phyloP scores from a whole-genome alignment of 1,139 yeast genomes.

The Candida sp. region DNA sequence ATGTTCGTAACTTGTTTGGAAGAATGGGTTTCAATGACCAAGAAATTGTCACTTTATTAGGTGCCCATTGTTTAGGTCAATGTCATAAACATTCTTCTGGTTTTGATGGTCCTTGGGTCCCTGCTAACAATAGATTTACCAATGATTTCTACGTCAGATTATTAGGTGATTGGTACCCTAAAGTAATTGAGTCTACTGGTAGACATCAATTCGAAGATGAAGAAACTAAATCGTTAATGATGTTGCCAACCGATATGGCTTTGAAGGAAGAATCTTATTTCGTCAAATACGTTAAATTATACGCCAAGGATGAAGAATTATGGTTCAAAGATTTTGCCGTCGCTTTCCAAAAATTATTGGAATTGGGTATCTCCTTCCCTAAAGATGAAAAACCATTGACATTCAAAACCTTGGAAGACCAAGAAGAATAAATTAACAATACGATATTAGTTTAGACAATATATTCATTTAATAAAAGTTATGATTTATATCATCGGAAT shows the following conservation, averaged over 20 bases:
- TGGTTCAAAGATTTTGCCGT: constrained; percentile 72
- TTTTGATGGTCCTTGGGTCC: constrained; percentile 95
- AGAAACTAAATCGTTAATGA: constrained; percentile 75
- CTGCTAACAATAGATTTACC: constrained; percentile 78
- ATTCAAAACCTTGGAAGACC: constrained; percentile 75
- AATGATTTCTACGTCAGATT: constrained; percentile 78
- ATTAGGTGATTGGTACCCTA: constrained; percentile 73
- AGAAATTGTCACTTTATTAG: constrained; percentile 83
- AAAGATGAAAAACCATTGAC: constrained; percentile 39
- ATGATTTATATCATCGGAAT: no score
- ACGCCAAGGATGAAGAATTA: constrained; percentile 66
- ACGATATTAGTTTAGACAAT: no score
- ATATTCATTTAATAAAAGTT: no score
- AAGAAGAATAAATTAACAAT: constrained; percentile 16
- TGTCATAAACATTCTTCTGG: constrained; percentile 72
- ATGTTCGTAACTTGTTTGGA: constrained; percentile 61
- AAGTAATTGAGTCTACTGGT: constrained; percentile 59
- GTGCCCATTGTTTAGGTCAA: constrained; percentile 84
- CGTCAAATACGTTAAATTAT: constrained; percentile 61
- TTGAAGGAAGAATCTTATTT: constrained; percentile 65
- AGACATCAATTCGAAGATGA: constrained; percentile 75
- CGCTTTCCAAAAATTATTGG: constrained; percentile 69
- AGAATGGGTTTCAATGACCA: constrained; percentile 79
- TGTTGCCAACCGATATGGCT: constrained; percentile 85
- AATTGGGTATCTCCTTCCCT: constrained; percentile 68